Percentiles rank a stretch among this genome's conserved stretches.
phyloP scores from a whole-genome alignment of 1,139 yeast species.

The Debaryomycetaceae sp. region DNA sequence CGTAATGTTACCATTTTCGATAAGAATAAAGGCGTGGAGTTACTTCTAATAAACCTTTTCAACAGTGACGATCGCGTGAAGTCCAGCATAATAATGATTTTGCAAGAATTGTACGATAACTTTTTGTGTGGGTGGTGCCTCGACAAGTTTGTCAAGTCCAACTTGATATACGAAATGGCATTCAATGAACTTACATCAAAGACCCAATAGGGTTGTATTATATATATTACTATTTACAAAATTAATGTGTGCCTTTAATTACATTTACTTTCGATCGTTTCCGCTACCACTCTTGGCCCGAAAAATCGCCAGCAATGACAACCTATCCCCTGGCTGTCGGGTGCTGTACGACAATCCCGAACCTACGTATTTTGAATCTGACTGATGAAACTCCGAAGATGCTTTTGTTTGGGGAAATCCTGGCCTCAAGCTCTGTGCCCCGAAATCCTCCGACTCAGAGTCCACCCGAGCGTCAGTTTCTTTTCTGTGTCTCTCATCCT shows the following conservation, averaged over 20 bases:
- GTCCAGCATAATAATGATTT: slow-evolving; percentile 39
- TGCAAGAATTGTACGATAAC: slow-evolving; percentile 45
- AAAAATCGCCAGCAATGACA: slow-evolving; percentile 32
- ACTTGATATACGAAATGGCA: slow-evolving; percentile 42
- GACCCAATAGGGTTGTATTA: neutral
- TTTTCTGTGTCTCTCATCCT: slow-evolving; percentile 32
- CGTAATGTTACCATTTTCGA: slow-evolving; percentile 45
- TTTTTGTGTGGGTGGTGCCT: slow-evolving; percentile 49
- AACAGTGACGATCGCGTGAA: slow-evolving; percentile 39
- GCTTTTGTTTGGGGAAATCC: slow-evolving; percentile 36
- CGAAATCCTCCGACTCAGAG: slow-evolving; percentile 31
- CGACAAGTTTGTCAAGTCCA: slow-evolving; percentile 33
- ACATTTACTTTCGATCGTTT: neutral
- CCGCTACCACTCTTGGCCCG: slow-evolving; percentile 13
- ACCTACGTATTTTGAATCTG: slow-evolving; percentile 66
- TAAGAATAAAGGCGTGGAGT: slow-evolving; percentile 46
- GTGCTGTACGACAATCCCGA: slow-evolving; percentile 58
- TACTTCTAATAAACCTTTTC: slow-evolving; percentile 33
- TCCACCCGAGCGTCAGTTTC: slow-evolving; percentile 41
- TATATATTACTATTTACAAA: neutral
- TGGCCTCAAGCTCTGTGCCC: slow-evolving; percentile 25
- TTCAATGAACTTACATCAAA: slow-evolving; percentile 26
- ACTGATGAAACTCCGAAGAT: slow-evolving; percentile 15
- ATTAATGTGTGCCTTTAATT: neutral
- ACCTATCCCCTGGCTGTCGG: slow-evolving; percentile 46